Percentiles rank a stretch among this genome's conserved stretches.
Evolutionary conservation across 2,329 filamentous ascomycete genomes (phyloP).

Genomic region (Arthroderma uncinatum): DNA sequence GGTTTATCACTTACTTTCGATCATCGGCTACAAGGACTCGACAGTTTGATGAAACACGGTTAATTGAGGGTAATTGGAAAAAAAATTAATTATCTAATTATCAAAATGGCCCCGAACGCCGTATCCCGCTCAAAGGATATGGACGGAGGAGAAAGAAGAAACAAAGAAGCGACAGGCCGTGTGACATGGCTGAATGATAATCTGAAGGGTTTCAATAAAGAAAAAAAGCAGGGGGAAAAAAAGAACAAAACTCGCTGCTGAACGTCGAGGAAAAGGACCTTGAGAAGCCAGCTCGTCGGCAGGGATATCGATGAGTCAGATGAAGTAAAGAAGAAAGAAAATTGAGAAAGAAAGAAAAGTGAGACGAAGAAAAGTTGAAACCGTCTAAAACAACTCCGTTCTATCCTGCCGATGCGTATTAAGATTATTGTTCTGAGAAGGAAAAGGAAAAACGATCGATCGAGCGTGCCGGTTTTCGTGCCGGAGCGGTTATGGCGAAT

Average conservation of each 20-base stretch:
- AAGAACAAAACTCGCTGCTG: background rate
- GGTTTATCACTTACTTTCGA: background rate
- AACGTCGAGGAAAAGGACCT: background rate
- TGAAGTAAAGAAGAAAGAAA: background rate
- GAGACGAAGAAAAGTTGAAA: background rate
- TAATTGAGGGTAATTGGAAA: too few species aligned
- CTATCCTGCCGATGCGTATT: background rate
- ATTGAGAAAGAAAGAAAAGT: background rate
- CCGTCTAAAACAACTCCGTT: constrained; percentile 2
- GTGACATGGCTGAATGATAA: background rate
- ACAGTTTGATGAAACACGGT: too few species aligned
- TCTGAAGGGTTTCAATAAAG: background rate
- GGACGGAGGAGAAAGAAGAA: background rate
- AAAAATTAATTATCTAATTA: background rate
- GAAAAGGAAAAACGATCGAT: background rate
- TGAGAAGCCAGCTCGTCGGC: background rate
- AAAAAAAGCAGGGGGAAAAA: background rate
- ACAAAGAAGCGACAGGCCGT: background rate
- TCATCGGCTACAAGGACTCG: background rate
- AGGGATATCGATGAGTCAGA: background rate
- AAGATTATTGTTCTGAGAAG: background rate
- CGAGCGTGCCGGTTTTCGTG: too few species aligned
- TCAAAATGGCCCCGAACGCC: background rate
- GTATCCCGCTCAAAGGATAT: background rate
- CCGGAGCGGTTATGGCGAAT: too few species aligned